Base-by-base conservation (phyloP, 352 stramenopile genomes). In the Salisapilia sapeloensis region DNA sequence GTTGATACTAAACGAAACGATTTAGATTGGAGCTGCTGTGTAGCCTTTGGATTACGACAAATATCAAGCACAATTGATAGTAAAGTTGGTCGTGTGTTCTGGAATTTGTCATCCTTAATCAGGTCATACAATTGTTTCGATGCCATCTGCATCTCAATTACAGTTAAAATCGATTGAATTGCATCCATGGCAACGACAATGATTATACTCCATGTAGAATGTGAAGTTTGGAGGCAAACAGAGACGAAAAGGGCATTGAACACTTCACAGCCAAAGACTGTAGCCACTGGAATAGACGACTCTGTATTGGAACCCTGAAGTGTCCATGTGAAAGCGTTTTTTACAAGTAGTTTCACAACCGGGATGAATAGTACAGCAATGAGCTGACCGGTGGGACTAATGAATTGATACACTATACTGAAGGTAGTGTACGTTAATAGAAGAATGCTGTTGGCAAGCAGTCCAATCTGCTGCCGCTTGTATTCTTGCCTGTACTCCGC, bases 181-280 rank as follows among this genome's bases (percentile, higher is more conserved):
- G n/a, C n/a, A 16, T 56, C 44, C 19, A 53, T 33, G 1, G 21
- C 22, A 8, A 55, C 53, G 15, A 56, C 40, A 2, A 41, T 12
- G 3, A 33, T 17, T 4, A 42, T 55, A 0, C 42, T 48, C 6
- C 35, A 14, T n/a, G 19, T 38, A 0, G 52, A 58, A 30, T 46
- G 46, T 3, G 47, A 20, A 15, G 29, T 51, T 34, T 58, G 50
- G 50, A 60, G 52, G 30, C 45, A 60, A 9, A 46, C 51, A 1
- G 41, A 44, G 5, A 53, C 35, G 14, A 53, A 60, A 2, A 65
- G 33, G 1, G 50, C 48, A 20, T 50, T 53, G 29, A 53, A 56
- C 0, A 51, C 13, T 11, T 53, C 52, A 4, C 52, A 33, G 0
- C 38, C 44, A 19, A 65, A 55, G 0, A 58, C 35, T 4, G 50